phyloP scores from a whole-genome alignment of 352 stramenopile species.

The Phytophthora fragariaefolia region DNA sequence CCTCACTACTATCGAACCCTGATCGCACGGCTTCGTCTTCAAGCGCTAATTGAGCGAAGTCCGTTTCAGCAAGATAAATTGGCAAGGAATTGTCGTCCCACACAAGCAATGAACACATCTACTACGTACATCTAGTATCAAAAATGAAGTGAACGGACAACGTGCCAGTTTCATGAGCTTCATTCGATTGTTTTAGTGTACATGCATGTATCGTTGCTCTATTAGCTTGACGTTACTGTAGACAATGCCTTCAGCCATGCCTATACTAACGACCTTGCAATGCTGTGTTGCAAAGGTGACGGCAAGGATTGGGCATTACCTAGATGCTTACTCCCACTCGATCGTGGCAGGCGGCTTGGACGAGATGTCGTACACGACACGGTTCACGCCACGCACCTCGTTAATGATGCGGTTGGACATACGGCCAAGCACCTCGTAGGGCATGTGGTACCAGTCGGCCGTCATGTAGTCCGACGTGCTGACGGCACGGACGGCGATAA shows the following conservation, averaged over 20 bases:
- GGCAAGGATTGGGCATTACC: slow-evolving; percentile 17
- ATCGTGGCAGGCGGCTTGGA: slow-evolving; percentile 99
- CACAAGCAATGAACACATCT: too few relatives aligned
- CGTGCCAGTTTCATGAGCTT: slow-evolving; percentile 20
- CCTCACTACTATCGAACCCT: too few relatives aligned
- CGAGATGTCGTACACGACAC: slow-evolving; percentile 99
- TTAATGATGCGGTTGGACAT: slow-evolving; percentile 99
- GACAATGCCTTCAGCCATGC: slow-evolving; percentile 3
- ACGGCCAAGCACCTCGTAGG: slow-evolving; percentile 96
- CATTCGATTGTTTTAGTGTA: slow-evolving; percentile 41
- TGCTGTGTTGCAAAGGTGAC: slow-evolving; percentile 8
- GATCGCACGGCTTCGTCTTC: too few relatives aligned
- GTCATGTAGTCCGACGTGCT: slow-evolving; percentile 99
- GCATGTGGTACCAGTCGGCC: slow-evolving; percentile 99
- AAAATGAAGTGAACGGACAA: slow-evolving; percentile 25
- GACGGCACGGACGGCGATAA: slow-evolving; percentile 96
- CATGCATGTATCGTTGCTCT: slow-evolving; percentile 46
- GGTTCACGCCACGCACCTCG: slow-evolving; percentile 98
- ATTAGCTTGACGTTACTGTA: slow-evolving; percentile 41
- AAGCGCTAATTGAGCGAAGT: too few relatives aligned
- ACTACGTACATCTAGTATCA: too few relatives aligned
- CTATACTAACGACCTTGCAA: slow-evolving; percentile 22
- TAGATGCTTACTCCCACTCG: slow-evolving; percentile 96
- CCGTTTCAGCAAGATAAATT: neutral
- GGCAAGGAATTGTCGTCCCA: slow-evolving; percentile 3